These are phyloP conservation scores for Podospora fimiseda DNA, from an alignment of 495 filamentous ascomycete species.

Conservation along the genomic window DNA sequence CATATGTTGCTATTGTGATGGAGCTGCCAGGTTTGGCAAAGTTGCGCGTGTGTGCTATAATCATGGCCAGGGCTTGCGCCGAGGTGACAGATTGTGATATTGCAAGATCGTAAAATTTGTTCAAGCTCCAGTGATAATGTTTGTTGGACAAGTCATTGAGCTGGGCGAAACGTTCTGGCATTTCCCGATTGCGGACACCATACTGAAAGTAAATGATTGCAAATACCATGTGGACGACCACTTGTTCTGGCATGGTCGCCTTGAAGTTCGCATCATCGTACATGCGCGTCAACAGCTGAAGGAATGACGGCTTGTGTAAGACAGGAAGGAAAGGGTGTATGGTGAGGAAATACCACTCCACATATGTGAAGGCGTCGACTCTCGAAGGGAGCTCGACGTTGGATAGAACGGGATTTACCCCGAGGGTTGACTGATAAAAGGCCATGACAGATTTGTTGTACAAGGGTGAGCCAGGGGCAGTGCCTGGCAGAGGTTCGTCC, in stretches of 20 bases:
- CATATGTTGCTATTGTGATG: conserved; percentile 54
- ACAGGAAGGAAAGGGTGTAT: conserved; percentile 67
- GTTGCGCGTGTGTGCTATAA: conserved; percentile 61
- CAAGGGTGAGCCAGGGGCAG: conserved; percentile 35
- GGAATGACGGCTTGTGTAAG: conserved; percentile 64
- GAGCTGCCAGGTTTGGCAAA: conserved; percentile 75
- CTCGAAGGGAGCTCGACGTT: conserved; percentile 51
- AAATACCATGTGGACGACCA: conserved; percentile 72
- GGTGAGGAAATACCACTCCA: conserved; percentile 65
- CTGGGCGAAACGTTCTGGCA: conserved; percentile 43
- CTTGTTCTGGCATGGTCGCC: conserved; percentile 56
- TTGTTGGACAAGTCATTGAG: conserved; percentile 58
- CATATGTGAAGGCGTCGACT: conserved; percentile 54
- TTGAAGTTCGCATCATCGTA: conserved; percentile 58
- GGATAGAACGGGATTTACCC: conserved; percentile 47
- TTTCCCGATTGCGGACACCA: conserved; percentile 54
- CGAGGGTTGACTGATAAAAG: conserved; percentile 55
- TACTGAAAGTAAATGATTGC: conserved; percentile 71
- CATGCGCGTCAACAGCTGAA: conserved; percentile 51
- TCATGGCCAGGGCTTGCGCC: conserved; percentile 64
- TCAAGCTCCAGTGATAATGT: conserved; percentile 68
- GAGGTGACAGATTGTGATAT: conserved; percentile 53
- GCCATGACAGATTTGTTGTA: conserved; percentile 64
- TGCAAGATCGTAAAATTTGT: conserved; percentile 57
- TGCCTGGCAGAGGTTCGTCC: conserved; percentile 49